Conservation (phyloP, 75 land plant species). For the Adiantum capillusveneris region DNA sequence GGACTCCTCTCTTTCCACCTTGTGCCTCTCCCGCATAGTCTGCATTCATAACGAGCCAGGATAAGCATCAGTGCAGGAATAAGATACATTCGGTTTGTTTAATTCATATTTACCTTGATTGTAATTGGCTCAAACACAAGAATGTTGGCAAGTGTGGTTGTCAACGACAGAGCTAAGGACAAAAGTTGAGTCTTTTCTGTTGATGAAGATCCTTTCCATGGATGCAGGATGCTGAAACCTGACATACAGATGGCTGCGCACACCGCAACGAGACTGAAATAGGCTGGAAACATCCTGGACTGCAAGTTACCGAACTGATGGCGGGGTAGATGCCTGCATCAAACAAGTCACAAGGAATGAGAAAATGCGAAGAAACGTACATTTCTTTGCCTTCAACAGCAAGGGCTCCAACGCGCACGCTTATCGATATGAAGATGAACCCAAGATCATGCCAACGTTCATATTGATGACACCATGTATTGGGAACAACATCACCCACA, state of each 20-base stretch:
- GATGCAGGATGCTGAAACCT: constrained; percentile 67
- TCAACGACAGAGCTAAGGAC: constrained; percentile 47
- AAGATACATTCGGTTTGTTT: too few relatives aligned
- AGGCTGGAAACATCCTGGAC: constrained; percentile 90
- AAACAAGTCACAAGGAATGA: too few relatives aligned
- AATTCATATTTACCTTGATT: constrained; percentile 44
- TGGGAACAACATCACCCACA: too few relatives aligned
- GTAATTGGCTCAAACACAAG: constrained; percentile 89
- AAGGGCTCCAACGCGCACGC: too few relatives aligned
- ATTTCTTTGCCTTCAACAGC: too few relatives aligned
- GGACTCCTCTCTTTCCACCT: constrained; percentile 67
- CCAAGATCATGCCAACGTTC: too few relatives aligned
- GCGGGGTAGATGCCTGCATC: constrained; percentile 75
- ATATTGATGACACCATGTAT: too few relatives aligned
- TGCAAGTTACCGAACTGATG: constrained; percentile 93
- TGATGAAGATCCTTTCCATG: constrained; percentile 49
- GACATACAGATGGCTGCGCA: constrained; percentile 49
- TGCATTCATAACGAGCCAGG: constrained; percentile 17
- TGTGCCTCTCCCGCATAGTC: constrained; percentile 88
- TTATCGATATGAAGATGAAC: too few relatives aligned
- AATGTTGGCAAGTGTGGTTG: constrained; percentile 58
- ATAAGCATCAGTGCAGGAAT: too few relatives aligned
- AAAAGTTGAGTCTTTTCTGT: constrained; percentile 62
- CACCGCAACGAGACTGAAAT: constrained; percentile 54
- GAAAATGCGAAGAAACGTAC: too few relatives aligned